Evolutionary conservation across 495 filamentous ascomycete species (phyloP), one percentile per base, ranked within the genome.

Genomic region (Pyronema omphalodes): DNA sequence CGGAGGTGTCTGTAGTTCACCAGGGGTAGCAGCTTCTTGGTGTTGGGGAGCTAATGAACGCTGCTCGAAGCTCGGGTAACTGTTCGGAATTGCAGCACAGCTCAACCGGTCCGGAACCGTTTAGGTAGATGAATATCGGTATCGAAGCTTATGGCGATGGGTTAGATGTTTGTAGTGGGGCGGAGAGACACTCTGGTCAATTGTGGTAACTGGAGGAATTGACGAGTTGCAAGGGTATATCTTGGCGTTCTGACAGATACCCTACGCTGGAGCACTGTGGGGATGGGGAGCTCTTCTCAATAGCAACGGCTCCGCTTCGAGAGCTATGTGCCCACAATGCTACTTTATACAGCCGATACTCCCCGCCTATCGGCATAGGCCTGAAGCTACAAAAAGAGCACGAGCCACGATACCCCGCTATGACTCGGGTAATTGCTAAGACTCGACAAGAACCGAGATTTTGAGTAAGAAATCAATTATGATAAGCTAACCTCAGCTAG

Each of bases 121-220:
- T 43, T 12, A 43, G 12, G 39, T 29, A 29, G 23, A 29, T 29
- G 23, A 11, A 50, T 23, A 50, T 11, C 7, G 47, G 47, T 36
- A 36, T 50, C 3, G 18, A 34, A 35, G 47, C 11, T 50, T 12
- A 5, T 15, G 23, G 17, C 17, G 44, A 34, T 50, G 47, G 47
- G 34, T 11, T 50, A 34, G 29, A 36, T 50, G 47, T 12, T 50
- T 9, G 47, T 50, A 50, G 47, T 50, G 47, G 47, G 47, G 47
- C 9, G 50, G 50, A 52, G 50, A 52, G 50, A 52, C 50, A 52
- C 50, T 40, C 12, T 52, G 50, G 50, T 52, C 50, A 52, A 52
- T 52, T 52, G 23, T 37, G 48, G n/a, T 18, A 17, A 9, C 19
- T 33, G 29, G 48, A n/a, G 14, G 9, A n/a, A 11, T 19, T 29